Percentiles rank a stretch among this genome's conserved stretches.
Conservation (phyloP, 345 rosid species). For the sweet orange (Citrus sinensis) region DNA sequence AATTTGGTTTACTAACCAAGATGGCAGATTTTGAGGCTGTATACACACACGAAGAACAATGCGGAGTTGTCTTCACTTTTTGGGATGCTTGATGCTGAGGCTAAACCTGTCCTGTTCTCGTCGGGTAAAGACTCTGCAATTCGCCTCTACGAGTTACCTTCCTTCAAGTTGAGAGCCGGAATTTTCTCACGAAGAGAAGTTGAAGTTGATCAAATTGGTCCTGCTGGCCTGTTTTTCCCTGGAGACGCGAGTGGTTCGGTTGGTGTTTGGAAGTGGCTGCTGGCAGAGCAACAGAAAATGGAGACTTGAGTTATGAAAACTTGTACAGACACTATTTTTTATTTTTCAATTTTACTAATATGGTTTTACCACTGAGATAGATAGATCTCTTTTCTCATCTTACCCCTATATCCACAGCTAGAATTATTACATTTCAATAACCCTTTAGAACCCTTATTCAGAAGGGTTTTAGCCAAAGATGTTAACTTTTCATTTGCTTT, state of each 20-base stretch:
- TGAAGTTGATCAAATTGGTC: not conserved
- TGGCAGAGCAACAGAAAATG: not conserved
- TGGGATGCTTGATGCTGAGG: slow-evolving; percentile 6
- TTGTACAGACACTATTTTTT: not conserved
- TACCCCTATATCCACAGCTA: not conserved
- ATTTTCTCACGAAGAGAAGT: not conserved
- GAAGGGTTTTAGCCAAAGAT: no score
- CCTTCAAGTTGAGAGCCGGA: not conserved
- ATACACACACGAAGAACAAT: slow-evolving; percentile 5
- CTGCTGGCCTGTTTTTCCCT: not conserved
- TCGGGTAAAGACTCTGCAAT: not conserved
- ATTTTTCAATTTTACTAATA: no score
- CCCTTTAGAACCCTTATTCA: no score
- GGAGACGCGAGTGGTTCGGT: not conserved
- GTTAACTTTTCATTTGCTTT: no score
- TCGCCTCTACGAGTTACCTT: not conserved
- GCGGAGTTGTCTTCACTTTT: not conserved
- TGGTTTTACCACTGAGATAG: not conserved
- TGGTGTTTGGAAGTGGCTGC: not conserved
- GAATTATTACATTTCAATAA: no score
- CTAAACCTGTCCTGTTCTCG: not conserved
- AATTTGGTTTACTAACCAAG: no score
- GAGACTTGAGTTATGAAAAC: not conserved
- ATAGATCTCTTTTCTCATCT: not conserved
- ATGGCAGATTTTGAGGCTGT: slow-evolving; percentile 7